These are phyloP conservation scores for Metschnikowia arizonensis DNA, from an alignment of 805 yeast species.

Conservation along the genomic window DNA sequence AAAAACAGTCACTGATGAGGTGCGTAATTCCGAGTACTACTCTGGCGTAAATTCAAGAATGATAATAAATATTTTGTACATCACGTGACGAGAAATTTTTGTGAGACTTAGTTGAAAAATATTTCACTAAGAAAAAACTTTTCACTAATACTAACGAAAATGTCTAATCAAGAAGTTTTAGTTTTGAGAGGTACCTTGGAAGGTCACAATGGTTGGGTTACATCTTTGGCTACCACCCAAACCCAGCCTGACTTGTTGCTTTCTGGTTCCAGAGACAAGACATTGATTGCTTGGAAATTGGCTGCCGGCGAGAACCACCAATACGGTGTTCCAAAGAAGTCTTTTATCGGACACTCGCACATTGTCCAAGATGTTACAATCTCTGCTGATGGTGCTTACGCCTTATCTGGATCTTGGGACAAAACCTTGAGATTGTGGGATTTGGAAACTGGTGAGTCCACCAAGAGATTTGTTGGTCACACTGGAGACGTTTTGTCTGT, in stretches of 20 bases:
- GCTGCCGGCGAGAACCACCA: conserved; percentile 86
- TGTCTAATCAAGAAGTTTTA: conserved; percentile 92
- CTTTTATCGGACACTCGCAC: conserved; percentile 98
- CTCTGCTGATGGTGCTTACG: conserved; percentile 96
- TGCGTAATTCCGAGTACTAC: conserved; percentile 39
- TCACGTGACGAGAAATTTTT: conserved; percentile 20
- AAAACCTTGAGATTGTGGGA: conserved; percentile 99
- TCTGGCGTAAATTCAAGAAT: conserved; percentile 25
- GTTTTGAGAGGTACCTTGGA: conserved; percentile 99
- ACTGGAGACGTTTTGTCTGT: conserved; percentile 95
- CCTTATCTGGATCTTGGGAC: conserved; percentile 99
- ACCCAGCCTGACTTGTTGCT: conserved; percentile 96
- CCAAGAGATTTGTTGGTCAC: conserved; percentile 97
- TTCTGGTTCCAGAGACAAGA: conserved; percentile 98
- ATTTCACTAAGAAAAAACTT: conserved; percentile 12
- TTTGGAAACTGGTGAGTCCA: conserved; percentile 87
- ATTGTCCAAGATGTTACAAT: conserved; percentile 96
- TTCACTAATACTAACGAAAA: conserved; percentile 23
- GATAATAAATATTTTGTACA: neutral
- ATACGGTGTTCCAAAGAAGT: conserved; percentile 97
- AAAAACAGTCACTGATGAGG: conserved; percentile 37
- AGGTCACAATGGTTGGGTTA: conserved; percentile 86
- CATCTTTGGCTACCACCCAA: conserved; percentile 95
- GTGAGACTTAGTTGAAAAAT: conserved; percentile 4
- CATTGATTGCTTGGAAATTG: conserved; percentile 97